Evolutionary conservation across 768 basidiomycete genomes (phyloP).

Genomic region (Amanita thiersii): DNA sequence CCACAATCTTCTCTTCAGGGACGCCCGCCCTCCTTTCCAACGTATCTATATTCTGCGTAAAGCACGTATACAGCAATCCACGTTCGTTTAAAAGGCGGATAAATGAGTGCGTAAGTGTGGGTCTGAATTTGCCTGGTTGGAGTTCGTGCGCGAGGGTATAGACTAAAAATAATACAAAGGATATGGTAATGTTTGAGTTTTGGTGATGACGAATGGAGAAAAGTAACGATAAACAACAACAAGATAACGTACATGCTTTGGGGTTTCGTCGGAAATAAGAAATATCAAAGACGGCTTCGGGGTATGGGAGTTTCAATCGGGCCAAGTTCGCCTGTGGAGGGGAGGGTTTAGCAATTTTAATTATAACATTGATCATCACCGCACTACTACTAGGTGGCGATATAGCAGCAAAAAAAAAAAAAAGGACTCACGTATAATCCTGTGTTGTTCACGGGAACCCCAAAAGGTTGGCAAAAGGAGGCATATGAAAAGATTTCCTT

Average conservation of each 20-base stretch:
- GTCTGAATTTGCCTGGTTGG: slow-evolving; percentile 84
- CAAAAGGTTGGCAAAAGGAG: no score
- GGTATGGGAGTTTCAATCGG: slow-evolving; percentile 74
- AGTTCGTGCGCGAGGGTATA: slow-evolving; percentile 91
- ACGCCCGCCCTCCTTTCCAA: slow-evolving; percentile 83
- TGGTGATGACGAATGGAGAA: background rate
- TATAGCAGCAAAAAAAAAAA: no score
- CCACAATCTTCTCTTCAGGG: slow-evolving; percentile 66
- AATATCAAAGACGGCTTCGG: slow-evolving; percentile 95
- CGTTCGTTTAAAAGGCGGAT: slow-evolving; percentile 72
- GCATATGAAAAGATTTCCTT: no score
- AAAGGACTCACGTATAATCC: slow-evolving; percentile 52
- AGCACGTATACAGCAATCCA: slow-evolving; percentile 63
- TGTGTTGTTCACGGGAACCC: no score
- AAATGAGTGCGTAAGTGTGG: slow-evolving; percentile 88
- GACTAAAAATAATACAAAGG: slow-evolving; percentile 32
- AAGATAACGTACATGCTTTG: slow-evolving; percentile 68
- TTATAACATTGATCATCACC: no score
- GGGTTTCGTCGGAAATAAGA: slow-evolving; percentile 77
- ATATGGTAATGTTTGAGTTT: background rate
- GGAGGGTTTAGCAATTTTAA: background rate
- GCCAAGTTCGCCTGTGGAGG: slow-evolving; percentile 63
- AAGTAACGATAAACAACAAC: no score
- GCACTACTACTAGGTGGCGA: no score
- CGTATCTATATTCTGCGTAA: slow-evolving; percentile 91